Conservation (phyloP, 345 rosid genomes). For the Salix brachista region DNA sequence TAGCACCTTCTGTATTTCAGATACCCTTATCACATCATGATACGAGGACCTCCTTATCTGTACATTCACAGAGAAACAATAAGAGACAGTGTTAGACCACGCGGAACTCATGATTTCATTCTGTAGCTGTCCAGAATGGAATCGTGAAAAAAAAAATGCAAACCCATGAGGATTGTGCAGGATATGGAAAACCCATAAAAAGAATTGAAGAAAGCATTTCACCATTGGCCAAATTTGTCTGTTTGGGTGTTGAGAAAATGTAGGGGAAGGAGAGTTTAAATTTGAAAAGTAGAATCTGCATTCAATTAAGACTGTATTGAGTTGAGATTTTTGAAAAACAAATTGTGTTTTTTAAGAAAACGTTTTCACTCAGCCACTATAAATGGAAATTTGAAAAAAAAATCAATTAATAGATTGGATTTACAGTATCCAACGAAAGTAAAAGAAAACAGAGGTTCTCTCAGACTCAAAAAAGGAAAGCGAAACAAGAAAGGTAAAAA, state of each 20-base stretch:
- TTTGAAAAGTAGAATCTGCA: background rate
- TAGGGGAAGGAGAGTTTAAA: background rate
- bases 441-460: background rate
- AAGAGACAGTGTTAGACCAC: background rate
- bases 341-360: background rate
- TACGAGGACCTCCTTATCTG: constrained; percentile 74
- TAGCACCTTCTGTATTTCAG: constrained; percentile 54
- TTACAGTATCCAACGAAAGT: background rate
- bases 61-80: background rate
- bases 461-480: background rate
- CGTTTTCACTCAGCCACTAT: background rate
- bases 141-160: constrained; percentile 1
- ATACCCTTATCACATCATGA: constrained; percentile 69
- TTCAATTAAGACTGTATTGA: background rate
- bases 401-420: background rate
- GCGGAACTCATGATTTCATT: background rate
- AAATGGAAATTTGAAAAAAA: background rate
- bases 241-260: background rate
- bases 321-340: background rate
- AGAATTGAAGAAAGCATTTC: background rate
- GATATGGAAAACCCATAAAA: background rate
- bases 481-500: background rate
- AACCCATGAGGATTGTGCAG: background rate
- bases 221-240: background rate
- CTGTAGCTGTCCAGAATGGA: background rate